Percentiles rank a stretch among this genome's conserved stretches.
Evolutionary conservation across 176 grass and related monocot species (phyloP).

Genomic region (Oryza longistaminata): DNA sequence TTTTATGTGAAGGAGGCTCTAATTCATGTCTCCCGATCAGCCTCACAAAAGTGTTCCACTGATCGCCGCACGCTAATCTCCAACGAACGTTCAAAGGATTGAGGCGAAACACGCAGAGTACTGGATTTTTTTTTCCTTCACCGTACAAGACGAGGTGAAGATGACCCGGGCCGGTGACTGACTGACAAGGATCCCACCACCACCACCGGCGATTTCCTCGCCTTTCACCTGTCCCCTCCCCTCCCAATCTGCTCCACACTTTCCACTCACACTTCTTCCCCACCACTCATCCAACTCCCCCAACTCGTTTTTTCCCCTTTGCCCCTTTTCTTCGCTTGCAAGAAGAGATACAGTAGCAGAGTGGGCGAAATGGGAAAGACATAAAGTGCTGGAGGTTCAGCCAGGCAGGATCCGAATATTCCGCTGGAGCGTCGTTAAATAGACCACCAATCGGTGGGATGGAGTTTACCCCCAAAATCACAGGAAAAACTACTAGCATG

Average conservation of each 20-base stretch:
- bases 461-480: constrained; percentile 9
- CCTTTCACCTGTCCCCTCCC: neutral
- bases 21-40: no score
- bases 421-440: constrained; percentile 43
- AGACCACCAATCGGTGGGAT: neutral
- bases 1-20: neutral
- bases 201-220: neutral
- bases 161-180: neutral
- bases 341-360: no score
- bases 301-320: no score
- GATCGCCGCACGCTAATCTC: no score
- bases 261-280: no score
- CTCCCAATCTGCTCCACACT: neutral
- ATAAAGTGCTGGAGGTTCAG: neutral
- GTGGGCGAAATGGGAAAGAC: constrained; percentile 20
- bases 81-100: neutral
- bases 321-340: no score
- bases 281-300: neutral
- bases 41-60: no score
- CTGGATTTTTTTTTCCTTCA: neutral
- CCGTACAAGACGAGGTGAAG: neutral
- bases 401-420: constrained; percentile 53
- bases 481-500: constrained; percentile 37
- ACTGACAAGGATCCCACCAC: neutral
- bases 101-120: neutral